Conservation (phyloP, 2,329 filamentous ascomycete species). For the Cylindrodendrum hubeiense region DNA sequence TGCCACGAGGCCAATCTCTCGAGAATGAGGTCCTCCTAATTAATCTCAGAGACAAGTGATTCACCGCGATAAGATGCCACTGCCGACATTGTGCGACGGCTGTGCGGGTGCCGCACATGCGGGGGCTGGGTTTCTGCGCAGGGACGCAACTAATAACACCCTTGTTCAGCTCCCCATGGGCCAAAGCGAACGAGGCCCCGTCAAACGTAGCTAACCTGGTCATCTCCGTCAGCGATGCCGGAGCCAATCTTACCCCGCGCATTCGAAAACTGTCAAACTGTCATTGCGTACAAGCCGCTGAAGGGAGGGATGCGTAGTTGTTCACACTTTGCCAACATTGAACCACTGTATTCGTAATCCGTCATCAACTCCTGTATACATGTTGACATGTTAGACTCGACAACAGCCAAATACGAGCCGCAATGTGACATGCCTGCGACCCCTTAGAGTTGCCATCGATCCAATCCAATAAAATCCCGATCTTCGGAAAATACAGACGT, state of each 20-base stretch:
- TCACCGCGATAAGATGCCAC: neutral
- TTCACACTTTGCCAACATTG: neutral
- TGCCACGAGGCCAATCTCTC: conserved; percentile 17
- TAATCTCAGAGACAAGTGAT: neutral
- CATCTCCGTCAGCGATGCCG: conserved; percentile 17
- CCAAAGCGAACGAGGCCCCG: neutral
- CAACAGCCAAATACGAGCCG: conserved; percentile 8
- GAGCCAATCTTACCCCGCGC: conserved; percentile 23
- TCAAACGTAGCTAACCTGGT: conserved; percentile 3
- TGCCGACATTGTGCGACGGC: neutral
- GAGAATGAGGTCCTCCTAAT: neutral
- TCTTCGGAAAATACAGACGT: conserved; percentile 20
- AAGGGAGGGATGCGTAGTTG: neutral
- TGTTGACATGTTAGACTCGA: neutral
- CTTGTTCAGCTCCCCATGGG: conserved; percentile 3
- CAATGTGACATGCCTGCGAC: conserved; percentile 8
- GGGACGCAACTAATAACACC: conserved; percentile 13
- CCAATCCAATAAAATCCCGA: conserved; percentile 10
- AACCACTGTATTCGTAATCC: conserved; percentile 2
- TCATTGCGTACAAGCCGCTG: neutral
- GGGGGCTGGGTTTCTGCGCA: conserved; percentile 3
- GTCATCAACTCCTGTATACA: neutral
- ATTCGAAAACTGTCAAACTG: neutral
- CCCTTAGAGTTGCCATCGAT: neutral
- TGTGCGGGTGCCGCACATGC: conserved; percentile 8